A percentile compares a stretch with the other conserved stretches of the same genome.
phyloP scores from a whole-genome alignment of 1,284 basidiomycete genomes.

The Cryptococcus maquisensis region DNA sequence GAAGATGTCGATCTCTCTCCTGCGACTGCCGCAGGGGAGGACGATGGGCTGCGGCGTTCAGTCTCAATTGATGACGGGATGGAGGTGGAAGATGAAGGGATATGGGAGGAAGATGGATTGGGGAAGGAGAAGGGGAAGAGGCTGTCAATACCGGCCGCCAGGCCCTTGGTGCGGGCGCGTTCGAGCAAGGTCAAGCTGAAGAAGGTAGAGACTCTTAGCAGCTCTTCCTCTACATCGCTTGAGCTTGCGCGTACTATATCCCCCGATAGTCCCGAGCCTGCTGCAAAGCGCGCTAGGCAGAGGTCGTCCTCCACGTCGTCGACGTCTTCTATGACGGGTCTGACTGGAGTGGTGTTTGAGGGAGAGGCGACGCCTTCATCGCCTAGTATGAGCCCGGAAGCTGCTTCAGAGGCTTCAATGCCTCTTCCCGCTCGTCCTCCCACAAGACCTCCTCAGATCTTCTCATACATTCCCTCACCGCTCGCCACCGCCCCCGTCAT shows the following conservation, averaged over 20 bases:
- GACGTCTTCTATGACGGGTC: neutral
- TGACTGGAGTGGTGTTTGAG: neutral
- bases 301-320: neutral
- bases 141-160: neutral
- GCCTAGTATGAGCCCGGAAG: neutral
- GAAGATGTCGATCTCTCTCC: neutral
- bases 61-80: neutral
- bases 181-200: neutral
- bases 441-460: neutral
- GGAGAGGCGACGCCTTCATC: neutral
- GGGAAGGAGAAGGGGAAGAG: neutral
- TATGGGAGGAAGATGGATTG: neutral
- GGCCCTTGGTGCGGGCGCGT: neutral
- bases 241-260: neutral
- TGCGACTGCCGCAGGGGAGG: neutral
- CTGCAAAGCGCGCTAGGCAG: neutral
- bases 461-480: neutral
- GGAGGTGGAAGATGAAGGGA: neutral
- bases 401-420: neutral
- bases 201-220: neutral
- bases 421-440: neutral
- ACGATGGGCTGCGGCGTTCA: neutral
- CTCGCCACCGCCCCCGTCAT: neutral
- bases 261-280: neutral
- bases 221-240: neutral